Evolutionary conservation across 495 filamentous ascomycete species (phyloP).

Genomic region (Hamigera avellanea): DNA sequence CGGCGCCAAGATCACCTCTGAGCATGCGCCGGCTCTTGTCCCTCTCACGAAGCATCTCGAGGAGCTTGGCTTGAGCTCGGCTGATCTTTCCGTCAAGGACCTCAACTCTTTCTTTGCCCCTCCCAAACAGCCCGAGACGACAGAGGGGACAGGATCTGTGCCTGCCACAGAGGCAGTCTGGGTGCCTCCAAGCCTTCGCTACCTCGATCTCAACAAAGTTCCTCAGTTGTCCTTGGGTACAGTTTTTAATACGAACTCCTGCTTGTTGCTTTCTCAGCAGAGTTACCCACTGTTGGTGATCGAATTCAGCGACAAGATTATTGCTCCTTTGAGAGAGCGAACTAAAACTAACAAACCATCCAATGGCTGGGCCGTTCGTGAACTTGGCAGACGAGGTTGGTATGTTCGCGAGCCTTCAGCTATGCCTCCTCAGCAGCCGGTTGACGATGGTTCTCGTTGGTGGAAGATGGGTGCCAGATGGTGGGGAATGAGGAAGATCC

Average conservation of each 20-base stretch:
- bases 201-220: constrained; percentile 59
- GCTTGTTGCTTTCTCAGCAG: constrained; percentile 45
- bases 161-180: constrained; percentile 32
- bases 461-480: constrained; percentile 90
- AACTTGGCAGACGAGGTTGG: constrained; percentile 60
- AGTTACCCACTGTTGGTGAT: constrained; percentile 69
- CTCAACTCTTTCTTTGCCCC: constrained; percentile 43
- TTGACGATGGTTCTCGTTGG: constrained; percentile 41
- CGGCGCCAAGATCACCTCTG: constrained; percentile 55
- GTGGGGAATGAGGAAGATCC: constrained; percentile 84
- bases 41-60: constrained; percentile 72
- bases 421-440: constrained; percentile 14
- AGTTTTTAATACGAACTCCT: constrained; percentile 46
- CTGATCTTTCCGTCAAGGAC: constrained; percentile 52
- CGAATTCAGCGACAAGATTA: constrained; percentile 64
- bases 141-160: constrained; percentile 21
- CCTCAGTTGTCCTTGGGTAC: constrained; percentile 46
- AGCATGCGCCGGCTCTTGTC: constrained; percentile 51
- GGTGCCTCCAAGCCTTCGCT: constrained; percentile 57
- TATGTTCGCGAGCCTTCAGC: constrained; percentile 45
- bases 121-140: constrained; percentile 10
- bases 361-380: constrained; percentile 56
- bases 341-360: constrained; percentile 35
- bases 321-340: constrained; percentile 44
- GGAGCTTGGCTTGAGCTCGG: constrained; percentile 60